Evolutionary conservation across 441 rosid genomes (phyloP).

Genomic region (Cnidoscolus chayamansa): DNA sequence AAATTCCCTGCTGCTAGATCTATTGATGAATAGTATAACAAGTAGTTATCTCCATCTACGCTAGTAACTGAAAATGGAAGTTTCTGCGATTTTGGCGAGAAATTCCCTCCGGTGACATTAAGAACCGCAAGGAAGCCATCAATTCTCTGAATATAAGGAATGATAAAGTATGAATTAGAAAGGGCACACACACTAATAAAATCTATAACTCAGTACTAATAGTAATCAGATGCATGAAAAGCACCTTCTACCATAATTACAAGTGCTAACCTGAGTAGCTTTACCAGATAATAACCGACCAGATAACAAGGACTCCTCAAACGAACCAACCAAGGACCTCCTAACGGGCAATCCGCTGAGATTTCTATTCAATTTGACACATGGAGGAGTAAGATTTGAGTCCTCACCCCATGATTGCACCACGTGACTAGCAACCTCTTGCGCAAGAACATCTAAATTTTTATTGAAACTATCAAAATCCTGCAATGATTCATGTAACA

Average conservation of each 20-base stretch:
- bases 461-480: conserved; percentile 27
- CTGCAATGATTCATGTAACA: conserved; percentile 24
- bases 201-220: background rate
- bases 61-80: conserved; percentile 57
- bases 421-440: conserved; percentile 24
- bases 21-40: conserved; percentile 53
- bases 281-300: conserved; percentile 49
- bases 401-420: conserved; percentile 29
- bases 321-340: conserved; percentile 61
- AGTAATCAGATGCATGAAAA: conserved; percentile 11
- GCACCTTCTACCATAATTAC: conserved; percentile 4
- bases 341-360: conserved; percentile 37
- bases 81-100: conserved; percentile 50
- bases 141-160: conserved; percentile 42
- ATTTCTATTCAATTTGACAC: conserved; percentile 33
- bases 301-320: conserved; percentile 64
- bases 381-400: conserved; percentile 24
- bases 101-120: conserved; percentile 49
- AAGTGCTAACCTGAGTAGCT: conserved; percentile 44
- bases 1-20: conserved; percentile 30
- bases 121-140: conserved; percentile 59
- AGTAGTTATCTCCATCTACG: conserved; percentile 52
- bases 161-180: conserved; percentile 3
- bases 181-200: background rate
- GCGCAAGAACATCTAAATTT: conserved; percentile 27